These are phyloP conservation scores for Mimosa bimucronata DNA, from an alignment of 306 rosid species.

Conservation along the genomic window DNA sequence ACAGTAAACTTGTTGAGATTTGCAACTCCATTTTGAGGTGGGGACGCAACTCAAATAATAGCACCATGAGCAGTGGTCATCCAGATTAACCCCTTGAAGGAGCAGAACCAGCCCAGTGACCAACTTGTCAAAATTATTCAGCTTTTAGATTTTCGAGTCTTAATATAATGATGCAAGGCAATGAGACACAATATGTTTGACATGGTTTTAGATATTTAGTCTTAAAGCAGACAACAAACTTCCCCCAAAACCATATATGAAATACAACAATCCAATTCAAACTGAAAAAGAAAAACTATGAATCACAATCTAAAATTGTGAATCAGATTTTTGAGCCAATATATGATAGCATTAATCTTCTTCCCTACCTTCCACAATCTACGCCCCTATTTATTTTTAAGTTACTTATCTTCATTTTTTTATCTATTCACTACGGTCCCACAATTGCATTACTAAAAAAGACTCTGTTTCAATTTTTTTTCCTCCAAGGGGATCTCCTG, in stretches of 20 bases:
- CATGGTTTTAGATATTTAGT: not conserved
- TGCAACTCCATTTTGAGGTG: slow-evolving; percentile 72
- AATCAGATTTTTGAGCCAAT: not conserved
- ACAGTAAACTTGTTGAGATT: slow-evolving; percentile 46
- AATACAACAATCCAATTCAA: slow-evolving; percentile 68
- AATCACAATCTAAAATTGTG: slow-evolving; percentile 28
- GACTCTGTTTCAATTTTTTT: not conserved
- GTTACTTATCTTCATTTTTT: not conserved
- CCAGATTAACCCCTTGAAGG: slow-evolving; percentile 58
- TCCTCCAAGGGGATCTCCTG: not conserved
- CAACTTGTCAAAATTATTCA: slow-evolving; percentile 49
- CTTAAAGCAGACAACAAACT: slow-evolving; percentile 64
- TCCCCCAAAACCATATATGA: slow-evolving; percentile 85
- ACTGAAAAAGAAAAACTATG: slow-evolving; percentile 48
- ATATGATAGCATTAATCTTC: not conserved
- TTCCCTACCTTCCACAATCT: not conserved
- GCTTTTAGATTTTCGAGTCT: slow-evolving; percentile 24
- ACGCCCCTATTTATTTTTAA: not conserved
- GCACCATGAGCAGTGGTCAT: slow-evolving; percentile 74
- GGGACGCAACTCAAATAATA: slow-evolving; percentile 77
- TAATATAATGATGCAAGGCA: slow-evolving; percentile 11
- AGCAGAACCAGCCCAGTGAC: slow-evolving; percentile 59
- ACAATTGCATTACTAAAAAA: not conserved
- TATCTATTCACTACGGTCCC: not conserved
- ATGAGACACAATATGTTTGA: not conserved